A percentile compares a stretch with the other conserved stretches of the same genome.
Evolutionary conservation across 2,329 filamentous ascomycete genomes (phyloP).

Genomic region (Gaeumannomyces tritici): DNA sequence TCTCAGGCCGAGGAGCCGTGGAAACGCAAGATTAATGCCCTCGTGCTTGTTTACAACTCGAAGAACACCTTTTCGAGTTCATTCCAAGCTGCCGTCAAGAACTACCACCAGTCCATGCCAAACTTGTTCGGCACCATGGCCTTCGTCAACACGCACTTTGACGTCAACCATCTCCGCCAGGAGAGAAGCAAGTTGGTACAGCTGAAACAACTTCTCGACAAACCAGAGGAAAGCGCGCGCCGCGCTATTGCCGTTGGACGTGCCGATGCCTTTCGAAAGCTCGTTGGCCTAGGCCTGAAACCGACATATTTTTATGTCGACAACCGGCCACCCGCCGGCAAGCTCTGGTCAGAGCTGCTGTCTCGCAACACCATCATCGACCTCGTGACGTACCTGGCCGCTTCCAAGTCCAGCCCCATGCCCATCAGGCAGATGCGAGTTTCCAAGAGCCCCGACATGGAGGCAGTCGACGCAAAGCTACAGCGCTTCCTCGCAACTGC

Average conservation of each 20-base stretch:
- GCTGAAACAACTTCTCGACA: no score
- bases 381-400: neutral
- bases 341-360: neutral
- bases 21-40: neutral
- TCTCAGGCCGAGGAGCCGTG: neutral
- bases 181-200: neutral
- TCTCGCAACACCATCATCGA: neutral
- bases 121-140: neutral
- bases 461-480: neutral
- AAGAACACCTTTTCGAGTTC: neutral
- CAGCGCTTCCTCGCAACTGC: neutral
- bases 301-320: neutral
- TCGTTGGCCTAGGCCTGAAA: neutral
- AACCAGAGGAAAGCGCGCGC: neutral
- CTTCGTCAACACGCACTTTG: conserved; percentile 1
- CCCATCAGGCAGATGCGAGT: conserved; percentile 1
- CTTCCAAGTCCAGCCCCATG: neutral
- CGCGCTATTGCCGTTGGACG: neutral
- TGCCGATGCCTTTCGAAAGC: neutral
- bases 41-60: neutral
- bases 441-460: neutral
- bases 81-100: neutral
- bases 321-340: neutral
- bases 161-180: neutral
- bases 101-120: conserved; percentile 1